Evolutionary conservation across 495 filamentous ascomycete genomes (phyloP).

Genomic region (Aspergillus taichungensis): DNA sequence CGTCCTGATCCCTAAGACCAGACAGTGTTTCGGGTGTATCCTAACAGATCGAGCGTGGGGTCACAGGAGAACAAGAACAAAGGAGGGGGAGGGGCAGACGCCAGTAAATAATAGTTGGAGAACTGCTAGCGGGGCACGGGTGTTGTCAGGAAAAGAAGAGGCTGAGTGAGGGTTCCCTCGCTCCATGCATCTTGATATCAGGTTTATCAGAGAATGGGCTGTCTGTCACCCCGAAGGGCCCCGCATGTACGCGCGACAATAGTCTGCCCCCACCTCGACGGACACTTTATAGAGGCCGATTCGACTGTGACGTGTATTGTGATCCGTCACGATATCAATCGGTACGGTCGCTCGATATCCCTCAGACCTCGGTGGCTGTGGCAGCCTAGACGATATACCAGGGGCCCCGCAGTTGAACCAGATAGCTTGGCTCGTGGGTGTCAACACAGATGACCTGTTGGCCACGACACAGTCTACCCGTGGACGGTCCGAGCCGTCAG

Average conservation of each 20-base stretch:
- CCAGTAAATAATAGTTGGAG: conserved; percentile 2
- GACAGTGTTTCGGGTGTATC: conserved; percentile 3
- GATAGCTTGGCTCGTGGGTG: conserved; percentile 5
- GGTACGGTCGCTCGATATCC: conserved; percentile 14
- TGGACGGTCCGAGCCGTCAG: conserved; percentile 18
- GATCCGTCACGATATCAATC: conserved; percentile 18
- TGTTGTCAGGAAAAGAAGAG: conserved; percentile 9
- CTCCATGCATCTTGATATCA: conserved; percentile 14
- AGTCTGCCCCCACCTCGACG: conserved; percentile 12
- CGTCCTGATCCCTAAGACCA: neutral
- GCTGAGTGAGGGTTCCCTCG: conserved; percentile 8
- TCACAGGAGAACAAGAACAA: neutral
- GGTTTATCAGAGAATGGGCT: conserved; percentile 9
- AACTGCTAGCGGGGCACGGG: conserved; percentile 10
- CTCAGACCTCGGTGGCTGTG: conserved; percentile 15
- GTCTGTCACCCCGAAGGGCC: conserved; percentile 9
- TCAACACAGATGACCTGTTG: conserved; percentile 12
- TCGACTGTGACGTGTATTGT: conserved; percentile 19
- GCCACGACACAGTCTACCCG: conserved; percentile 8
- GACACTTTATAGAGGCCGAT: conserved; percentile 9
- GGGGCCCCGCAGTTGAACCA: conserved; percentile 5
- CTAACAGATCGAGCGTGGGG: conserved; percentile 8
- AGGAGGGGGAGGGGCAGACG: conserved; percentile 15
- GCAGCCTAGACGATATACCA: conserved; percentile 15
- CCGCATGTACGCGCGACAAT: conserved; percentile 12